Percentiles rank a stretch among this genome's conserved stretches.
Evolutionary conservation across 805 yeast species (phyloP).

Genomic region (baker's yeast (Saccharomyces cerevisiae)): DNA sequence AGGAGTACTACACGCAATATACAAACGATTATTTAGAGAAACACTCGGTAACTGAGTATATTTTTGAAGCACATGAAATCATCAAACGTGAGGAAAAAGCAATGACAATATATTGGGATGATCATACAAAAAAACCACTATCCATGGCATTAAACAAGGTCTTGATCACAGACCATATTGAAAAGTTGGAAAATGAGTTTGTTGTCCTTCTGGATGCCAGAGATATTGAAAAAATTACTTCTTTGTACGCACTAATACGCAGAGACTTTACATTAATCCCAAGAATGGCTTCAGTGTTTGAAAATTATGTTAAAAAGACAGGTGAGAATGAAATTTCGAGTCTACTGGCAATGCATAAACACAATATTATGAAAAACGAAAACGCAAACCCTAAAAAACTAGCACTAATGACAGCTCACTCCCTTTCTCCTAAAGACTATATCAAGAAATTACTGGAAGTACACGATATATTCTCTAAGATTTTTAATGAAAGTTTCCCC

Average conservation of each 20-base stretch:
- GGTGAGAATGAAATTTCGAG: conserved; percentile 36
- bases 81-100: conserved; percentile 76
- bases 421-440: conserved; percentile 56
- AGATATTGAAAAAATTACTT: conserved; percentile 55
- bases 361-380: conserved; percentile 11
- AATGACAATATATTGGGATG: conserved; percentile 73
- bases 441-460: conserved; percentile 68
- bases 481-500: conserved; percentile 37
- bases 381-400: conserved; percentile 29
- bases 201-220: conserved; percentile 59
- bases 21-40: conserved; percentile 55
- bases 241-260: conserved; percentile 66
- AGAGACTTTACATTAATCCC: conserved; percentile 74
- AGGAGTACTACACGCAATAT: conserved; percentile 45
- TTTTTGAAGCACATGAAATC: conserved; percentile 76
- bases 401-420: conserved; percentile 34
- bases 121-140: conserved; percentile 70
- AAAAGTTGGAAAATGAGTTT: conserved; percentile 69
- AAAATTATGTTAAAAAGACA: conserved; percentile 58
- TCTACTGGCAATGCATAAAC: conserved; percentile 17
- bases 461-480: conserved; percentile 47
- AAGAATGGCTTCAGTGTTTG: conserved; percentile 67
- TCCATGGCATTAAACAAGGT: conserved; percentile 68
- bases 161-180: conserved; percentile 72
- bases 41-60: conserved; percentile 83